phyloP scores from a whole-genome alignment of 1,139 yeast species.

The Candida tetrigidarum region DNA sequence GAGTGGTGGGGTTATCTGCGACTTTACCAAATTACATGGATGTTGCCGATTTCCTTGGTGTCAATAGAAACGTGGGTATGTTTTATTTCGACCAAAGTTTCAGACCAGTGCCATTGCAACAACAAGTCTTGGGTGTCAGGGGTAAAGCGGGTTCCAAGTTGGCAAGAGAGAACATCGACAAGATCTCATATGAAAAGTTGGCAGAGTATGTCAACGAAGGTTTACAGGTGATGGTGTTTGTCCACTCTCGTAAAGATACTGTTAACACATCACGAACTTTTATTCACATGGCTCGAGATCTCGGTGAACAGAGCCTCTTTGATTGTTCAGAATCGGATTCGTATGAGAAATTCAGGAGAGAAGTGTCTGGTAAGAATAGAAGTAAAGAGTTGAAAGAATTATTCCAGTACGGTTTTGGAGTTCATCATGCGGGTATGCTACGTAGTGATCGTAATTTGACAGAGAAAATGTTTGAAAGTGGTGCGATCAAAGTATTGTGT shows the following conservation, averaged over 20 bases:
- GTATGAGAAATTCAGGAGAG: slow-evolving; percentile 58
- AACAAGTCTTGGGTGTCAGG: slow-evolving; percentile 82
- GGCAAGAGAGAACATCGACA: slow-evolving; percentile 78
- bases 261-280: slow-evolving; percentile 78
- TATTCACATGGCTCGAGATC: slow-evolving; percentile 67
- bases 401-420: slow-evolving; percentile 83
- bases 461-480: slow-evolving; percentile 83
- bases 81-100: slow-evolving; percentile 93
- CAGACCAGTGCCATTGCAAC: slow-evolving; percentile 93
- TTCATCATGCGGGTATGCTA: slow-evolving; percentile 98
- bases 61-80: slow-evolving; percentile 86
- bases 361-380: slow-evolving; percentile 68
- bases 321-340: slow-evolving; percentile 58
- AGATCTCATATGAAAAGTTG: slow-evolving; percentile 76
- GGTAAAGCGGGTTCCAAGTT: slow-evolving; percentile 76
- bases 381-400: slow-evolving; percentile 83
- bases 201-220: slow-evolving; percentile 69
- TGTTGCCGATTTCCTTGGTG: slow-evolving; percentile 95
- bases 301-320: slow-evolving; percentile 59
- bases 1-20: slow-evolving; percentile 97
- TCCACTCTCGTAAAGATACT: slow-evolving; percentile 94
- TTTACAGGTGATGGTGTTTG: slow-evolving; percentile 95
- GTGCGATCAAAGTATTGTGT: slow-evolving; percentile 87
- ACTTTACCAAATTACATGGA: slow-evolving; percentile 93
- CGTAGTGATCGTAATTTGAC: slow-evolving; percentile 89